phyloP scores from a whole-genome alignment of 345 rosid species.

The Rhizophora mangle region DNA sequence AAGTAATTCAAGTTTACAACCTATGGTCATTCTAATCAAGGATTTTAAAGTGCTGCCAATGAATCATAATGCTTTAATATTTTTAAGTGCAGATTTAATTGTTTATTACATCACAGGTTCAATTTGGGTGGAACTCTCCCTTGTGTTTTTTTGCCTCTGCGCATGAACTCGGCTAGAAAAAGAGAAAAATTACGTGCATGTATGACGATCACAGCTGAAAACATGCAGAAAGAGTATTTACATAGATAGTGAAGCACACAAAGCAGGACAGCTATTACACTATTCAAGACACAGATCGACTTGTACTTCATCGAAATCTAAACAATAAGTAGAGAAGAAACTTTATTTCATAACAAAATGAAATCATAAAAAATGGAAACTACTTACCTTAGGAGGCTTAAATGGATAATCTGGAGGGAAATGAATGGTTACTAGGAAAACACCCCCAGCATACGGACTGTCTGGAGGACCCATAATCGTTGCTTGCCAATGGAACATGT shows the following conservation, averaged over 20 bases:
- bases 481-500: conserved; percentile 37
- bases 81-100: too few species aligned
- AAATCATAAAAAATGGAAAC: background rate
- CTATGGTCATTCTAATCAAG: too few species aligned
- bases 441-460: conserved; percentile 32
- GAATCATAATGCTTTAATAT: too few species aligned
- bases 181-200: too few species aligned
- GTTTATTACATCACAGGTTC: too few species aligned
- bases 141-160: too few species aligned
- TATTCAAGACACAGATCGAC: background rate
- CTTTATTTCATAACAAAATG: background rate
- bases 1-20: too few species aligned
- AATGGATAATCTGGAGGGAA: conserved; percentile 35
- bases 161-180: too few species aligned
- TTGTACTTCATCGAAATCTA: background rate
- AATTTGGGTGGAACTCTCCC: too few species aligned
- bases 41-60: too few species aligned
- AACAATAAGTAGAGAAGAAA: background rate
- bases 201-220: too few species aligned
- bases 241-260: background rate
- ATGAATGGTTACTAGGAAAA: conserved; percentile 33
- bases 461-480: conserved; percentile 37
- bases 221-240: too few species aligned
- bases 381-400: conserved; percentile 31
- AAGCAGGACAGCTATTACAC: background rate